Conservation (phyloP, 2,329 filamentous ascomycete genomes). For the Phaeosphaeria sp. region DNA sequence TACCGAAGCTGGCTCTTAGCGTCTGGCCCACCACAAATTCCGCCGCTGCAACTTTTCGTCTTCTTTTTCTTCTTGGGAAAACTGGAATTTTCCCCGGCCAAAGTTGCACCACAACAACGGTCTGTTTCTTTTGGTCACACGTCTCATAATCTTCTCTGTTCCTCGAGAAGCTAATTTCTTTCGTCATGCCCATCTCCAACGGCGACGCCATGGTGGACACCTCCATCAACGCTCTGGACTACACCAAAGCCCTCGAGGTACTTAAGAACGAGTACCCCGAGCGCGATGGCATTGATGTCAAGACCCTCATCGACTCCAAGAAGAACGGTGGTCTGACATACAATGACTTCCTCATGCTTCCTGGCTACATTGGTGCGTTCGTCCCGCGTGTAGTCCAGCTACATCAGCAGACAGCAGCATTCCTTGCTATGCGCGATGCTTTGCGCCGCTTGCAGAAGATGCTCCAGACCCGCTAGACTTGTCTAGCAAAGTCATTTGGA, state of each 20-base stretch:
- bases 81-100: conserved; percentile 65
- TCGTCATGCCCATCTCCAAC: conserved; percentile 76
- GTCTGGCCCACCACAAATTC: conserved; percentile 6
- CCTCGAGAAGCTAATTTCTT: conserved; percentile 38
- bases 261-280: conserved; percentile 78
- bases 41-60: conserved; percentile 26
- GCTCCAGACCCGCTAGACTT: background rate
- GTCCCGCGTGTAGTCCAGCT: conserved; percentile 9
- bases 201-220: conserved; percentile 63
- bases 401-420: background rate
- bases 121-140: conserved; percentile 38
- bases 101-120: conserved; percentile 40
- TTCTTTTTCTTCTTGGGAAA: conserved; percentile 57
- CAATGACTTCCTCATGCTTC: conserved; percentile 97
- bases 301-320: conserved; percentile 88
- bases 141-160: conserved; percentile 28
- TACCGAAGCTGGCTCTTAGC: background rate
- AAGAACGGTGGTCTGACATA: conserved; percentile 94
- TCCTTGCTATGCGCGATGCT: background rate
- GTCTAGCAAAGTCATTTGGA: background rate
- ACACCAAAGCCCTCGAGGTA: conserved; percentile 76
- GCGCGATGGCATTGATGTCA: conserved; percentile 85
- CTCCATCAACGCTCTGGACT: conserved; percentile 69
- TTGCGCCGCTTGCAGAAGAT: background rate
- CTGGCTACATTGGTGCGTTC: conserved; percentile 84